Percentiles rank a stretch among this genome's conserved stretches.
Evolutionary conservation across 768 basidiomycete species (phyloP).

Genomic region (Tephrocybe sp.): DNA sequence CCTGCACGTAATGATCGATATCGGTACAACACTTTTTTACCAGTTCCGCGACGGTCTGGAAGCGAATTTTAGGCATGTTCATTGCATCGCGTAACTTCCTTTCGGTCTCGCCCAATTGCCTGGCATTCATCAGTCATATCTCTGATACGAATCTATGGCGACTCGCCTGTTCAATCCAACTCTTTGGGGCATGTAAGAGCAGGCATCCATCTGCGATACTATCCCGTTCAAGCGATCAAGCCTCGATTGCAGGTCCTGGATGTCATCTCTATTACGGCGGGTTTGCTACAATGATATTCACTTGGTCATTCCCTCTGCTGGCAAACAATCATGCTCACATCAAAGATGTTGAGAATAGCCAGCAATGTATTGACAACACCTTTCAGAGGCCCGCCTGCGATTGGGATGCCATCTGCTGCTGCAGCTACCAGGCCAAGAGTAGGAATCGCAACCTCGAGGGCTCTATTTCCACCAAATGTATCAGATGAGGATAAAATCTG

Average conservation of each 20-base stretch:
- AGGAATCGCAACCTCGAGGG: neutral
- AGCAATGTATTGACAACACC: neutral
- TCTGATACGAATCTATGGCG: neutral
- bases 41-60: neutral
- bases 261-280: neutral
- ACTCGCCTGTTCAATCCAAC: neutral
- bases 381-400: neutral
- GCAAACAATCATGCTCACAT: neutral
- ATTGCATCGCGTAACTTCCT: neutral
- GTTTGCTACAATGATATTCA: neutral
- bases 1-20: neutral
- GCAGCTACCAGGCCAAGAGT: neutral
- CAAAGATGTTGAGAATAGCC: neutral
- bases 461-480: neutral
- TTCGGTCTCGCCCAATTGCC: neutral
- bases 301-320: neutral
- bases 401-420: neutral
- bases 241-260: neutral
- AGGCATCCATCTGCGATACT: neutral
- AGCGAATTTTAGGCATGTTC: neutral
- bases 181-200: neutral
- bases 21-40: neutral
- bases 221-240: neutral
- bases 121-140: neutral
- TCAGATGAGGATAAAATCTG: neutral